Evolutionary conservation across 2,329 filamentous ascomycete species (phyloP).

Genomic region (Hysterium pulicare): DNA sequence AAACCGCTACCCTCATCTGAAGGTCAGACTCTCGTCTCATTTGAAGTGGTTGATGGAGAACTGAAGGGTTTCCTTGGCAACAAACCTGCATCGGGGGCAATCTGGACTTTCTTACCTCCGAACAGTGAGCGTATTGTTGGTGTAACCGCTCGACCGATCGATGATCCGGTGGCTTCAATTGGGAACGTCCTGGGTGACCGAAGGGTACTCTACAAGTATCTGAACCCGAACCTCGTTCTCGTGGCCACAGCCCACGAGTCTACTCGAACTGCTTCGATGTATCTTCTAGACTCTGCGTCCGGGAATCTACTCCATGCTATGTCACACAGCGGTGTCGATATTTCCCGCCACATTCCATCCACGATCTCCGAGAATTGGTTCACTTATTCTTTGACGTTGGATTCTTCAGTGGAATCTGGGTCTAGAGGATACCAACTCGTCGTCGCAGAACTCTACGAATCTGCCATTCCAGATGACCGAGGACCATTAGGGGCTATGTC

Average conservation of each 20-base stretch:
- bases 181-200: constrained; percentile 89
- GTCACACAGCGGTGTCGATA: constrained; percentile 70
- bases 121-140: constrained; percentile 64
- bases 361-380: constrained; percentile 94
- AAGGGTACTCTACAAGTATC: constrained; percentile 94
- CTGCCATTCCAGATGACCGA: constrained; percentile 75
- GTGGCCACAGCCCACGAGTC: constrained; percentile 65
- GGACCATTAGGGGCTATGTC: constrained; percentile 67
- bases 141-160: constrained; percentile 64
- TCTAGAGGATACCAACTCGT: constrained; percentile 84
- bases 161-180: constrained; percentile 91
- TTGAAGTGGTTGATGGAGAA: constrained; percentile 29
- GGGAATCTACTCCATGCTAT: constrained; percentile 73
- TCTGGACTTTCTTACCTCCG: constrained; percentile 72
- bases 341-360: constrained; percentile 68
- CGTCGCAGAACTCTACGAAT: constrained; percentile 88
- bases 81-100: constrained; percentile 20
- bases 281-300: constrained; percentile 81
- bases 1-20: constrained; percentile 12
- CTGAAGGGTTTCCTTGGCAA: constrained; percentile 29
- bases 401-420: constrained; percentile 47
- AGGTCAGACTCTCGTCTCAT: constrained; percentile 27
- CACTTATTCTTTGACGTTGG: constrained; percentile 69
- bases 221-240: constrained; percentile 82
- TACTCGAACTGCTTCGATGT: constrained; percentile 62